Percentiles rank a stretch among this genome's conserved stretches.
Conservation (phyloP, 2,329 filamentous ascomycete genomes). For the Neofusicoccum kwambonambiense region DNA sequence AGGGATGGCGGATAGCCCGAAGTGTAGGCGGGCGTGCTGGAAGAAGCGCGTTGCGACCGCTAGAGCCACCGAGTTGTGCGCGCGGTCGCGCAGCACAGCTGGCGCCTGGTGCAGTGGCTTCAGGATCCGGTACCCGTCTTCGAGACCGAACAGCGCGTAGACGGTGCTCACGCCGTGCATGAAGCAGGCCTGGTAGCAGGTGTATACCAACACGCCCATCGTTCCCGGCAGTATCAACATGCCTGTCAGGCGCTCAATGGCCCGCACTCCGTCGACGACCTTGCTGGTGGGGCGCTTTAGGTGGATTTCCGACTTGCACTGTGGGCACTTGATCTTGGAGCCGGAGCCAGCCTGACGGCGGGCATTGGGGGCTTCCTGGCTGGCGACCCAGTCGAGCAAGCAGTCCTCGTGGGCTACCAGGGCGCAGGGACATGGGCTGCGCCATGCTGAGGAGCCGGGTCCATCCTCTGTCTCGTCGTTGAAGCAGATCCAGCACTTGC, state of each 20-base stretch:
- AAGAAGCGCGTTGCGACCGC: slow-evolving; percentile 30
- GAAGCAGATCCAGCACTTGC: slow-evolving; percentile 70
- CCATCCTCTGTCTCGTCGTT: slow-evolving; percentile 63
- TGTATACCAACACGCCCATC: slow-evolving; percentile 53
- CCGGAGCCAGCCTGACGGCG: slow-evolving; percentile 46
- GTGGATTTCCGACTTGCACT: slow-evolving; percentile 80
- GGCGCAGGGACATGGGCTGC: slow-evolving; percentile 85
- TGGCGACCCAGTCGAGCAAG: slow-evolving; percentile 89
- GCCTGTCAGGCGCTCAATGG: slow-evolving; percentile 56
- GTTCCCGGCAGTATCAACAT: slow-evolving; percentile 65
- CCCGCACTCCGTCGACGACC: slow-evolving; percentile 65
- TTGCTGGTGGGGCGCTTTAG: slow-evolving; percentile 73
- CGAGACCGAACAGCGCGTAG: slow-evolving; percentile 63
- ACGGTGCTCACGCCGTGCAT: slow-evolving; percentile 63
- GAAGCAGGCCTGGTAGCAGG: slow-evolving; percentile 45
- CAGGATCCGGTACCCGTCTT: slow-evolving; percentile 59
- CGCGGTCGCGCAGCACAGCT: slow-evolving; percentile 32
- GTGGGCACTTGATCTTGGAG: slow-evolving; percentile 72
- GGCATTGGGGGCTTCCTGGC: slow-evolving; percentile 67
- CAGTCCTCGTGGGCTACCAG: slow-evolving; percentile 88
- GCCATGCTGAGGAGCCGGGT: slow-evolving; percentile 67
- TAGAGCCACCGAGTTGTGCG: slow-evolving; percentile 32
- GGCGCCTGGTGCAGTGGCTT: slow-evolving; percentile 36
- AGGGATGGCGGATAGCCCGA: slow-evolving; percentile 67
- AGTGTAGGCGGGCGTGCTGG: slow-evolving; percentile 51